Evolutionary conservation across 2,329 filamentous ascomycete species (phyloP).

Genomic region (Fusarium sacchari): DNA sequence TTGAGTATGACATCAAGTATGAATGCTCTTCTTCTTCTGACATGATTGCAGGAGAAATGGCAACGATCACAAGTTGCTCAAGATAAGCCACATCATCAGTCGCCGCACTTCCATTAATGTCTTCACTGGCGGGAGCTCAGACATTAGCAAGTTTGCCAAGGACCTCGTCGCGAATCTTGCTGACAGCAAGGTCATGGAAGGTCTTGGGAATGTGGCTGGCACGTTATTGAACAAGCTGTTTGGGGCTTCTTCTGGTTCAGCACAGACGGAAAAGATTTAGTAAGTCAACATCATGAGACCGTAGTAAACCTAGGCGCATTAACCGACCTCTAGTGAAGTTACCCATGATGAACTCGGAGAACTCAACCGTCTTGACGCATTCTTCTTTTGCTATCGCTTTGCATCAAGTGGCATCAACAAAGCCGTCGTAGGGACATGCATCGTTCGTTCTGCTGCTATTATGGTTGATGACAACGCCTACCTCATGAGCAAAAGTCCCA

Average conservation of each 20-base stretch:
- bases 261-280: not conserved
- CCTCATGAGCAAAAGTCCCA: too few relatives aligned
- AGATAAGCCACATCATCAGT: not conserved
- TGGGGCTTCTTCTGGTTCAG: not conserved
- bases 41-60: not conserved
- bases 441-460: not conserved
- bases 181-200: not conserved
- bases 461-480: not conserved
- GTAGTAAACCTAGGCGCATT: fast-evolving
- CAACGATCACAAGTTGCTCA: not conserved
- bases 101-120: not conserved
- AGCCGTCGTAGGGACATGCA: not conserved
- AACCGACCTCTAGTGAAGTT: not conserved
- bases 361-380: not conserved
- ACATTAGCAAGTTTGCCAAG: not conserved
- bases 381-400: not conserved
- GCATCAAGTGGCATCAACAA: not conserved
- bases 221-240: not conserved
- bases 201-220: not conserved
- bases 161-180: not conserved
- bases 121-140: not conserved
- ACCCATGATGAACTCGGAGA: not conserved
- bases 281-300: not conserved
- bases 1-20: not conserved
- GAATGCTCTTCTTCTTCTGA: fast-evolving